Percentiles rank a stretch among this genome's conserved stretches.
phyloP scores from a whole-genome alignment of 2,329 filamentous ascomycete species.

The Nothopassalora personata region DNA sequence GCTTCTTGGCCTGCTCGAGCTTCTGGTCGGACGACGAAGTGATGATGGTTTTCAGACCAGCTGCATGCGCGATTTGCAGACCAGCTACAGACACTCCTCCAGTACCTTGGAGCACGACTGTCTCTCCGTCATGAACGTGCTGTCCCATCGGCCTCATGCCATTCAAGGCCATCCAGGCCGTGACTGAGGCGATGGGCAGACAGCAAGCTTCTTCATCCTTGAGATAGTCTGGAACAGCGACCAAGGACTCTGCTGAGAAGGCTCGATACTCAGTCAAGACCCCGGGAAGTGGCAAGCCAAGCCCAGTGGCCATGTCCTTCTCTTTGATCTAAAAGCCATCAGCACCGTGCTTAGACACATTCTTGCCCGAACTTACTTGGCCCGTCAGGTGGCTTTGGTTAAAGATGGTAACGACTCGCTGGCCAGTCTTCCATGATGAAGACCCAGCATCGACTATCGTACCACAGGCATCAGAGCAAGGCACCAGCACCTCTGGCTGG shows the following conservation, averaged over 20 bases:
- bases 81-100: constrained; percentile 41
- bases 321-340: constrained; percentile 39
- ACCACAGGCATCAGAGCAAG: constrained; percentile 67
- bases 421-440: constrained; percentile 50
- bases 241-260: constrained; percentile 53
- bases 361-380: constrained; percentile 35
- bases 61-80: constrained; percentile 38
- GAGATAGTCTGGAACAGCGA: constrained; percentile 53
- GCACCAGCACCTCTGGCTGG: constrained; percentile 47
- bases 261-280: constrained; percentile 56
- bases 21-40: constrained; percentile 54
- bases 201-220: constrained; percentile 56
- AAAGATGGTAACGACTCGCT: constrained; percentile 64
- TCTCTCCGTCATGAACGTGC: constrained; percentile 37
- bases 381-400: constrained; percentile 52
- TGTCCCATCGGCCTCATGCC: constrained; percentile 52
- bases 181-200: constrained; percentile 57
- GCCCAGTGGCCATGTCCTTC: constrained; percentile 50
- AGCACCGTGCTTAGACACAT: not conserved
- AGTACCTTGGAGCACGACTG: constrained; percentile 40
- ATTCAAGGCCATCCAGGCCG: constrained; percentile 63
- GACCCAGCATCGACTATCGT: constrained; percentile 49
- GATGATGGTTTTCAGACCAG: constrained; percentile 49
- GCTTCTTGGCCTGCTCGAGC: constrained; percentile 46
- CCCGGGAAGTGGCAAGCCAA: constrained; percentile 57